These are phyloP conservation scores for Moesziomyces globuligerus DNA, from an alignment of 1,284 basidiomycete species.

Conservation along the genomic window DNA sequence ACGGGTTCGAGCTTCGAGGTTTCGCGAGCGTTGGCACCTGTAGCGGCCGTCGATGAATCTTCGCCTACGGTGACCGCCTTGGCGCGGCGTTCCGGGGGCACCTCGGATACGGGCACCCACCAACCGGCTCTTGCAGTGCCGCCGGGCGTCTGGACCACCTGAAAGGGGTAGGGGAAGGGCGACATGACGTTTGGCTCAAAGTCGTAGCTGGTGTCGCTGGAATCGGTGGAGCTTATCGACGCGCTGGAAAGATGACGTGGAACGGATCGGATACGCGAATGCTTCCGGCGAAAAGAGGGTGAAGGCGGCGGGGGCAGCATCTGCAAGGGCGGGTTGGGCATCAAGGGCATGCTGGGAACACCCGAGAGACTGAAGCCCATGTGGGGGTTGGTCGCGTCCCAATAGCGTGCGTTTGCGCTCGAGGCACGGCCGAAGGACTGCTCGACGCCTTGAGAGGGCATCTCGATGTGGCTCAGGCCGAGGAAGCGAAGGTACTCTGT, in stretches of 20 bases:
- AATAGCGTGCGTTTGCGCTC: conserved; percentile 12
- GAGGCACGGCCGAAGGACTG: conserved; percentile 38
- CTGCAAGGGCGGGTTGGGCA: conserved; percentile 55
- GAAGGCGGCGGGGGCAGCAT: conserved; percentile 58
- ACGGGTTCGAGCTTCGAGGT: conserved; percentile 11
- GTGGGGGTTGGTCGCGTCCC: conserved; percentile 37
- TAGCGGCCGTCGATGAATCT: conserved; percentile 1
- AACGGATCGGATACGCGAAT: conserved; percentile 6
- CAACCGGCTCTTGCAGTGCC: conserved; percentile 57
- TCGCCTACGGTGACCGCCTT: conserved; percentile 32
- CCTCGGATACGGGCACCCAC: conserved; percentile 56
- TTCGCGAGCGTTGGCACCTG: background rate
- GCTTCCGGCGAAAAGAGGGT: conserved; percentile 32
- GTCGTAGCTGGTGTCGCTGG: conserved; percentile 22
- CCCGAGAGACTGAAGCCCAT: conserved; percentile 54
- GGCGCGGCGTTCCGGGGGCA: conserved; percentile 35
- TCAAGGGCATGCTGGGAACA: conserved; percentile 59
- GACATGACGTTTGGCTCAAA: conserved; percentile 48
- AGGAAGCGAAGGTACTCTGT: conserved; percentile 44
- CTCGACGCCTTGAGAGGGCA: conserved; percentile 46
- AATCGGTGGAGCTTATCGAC: conserved; percentile 24
- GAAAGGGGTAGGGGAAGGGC: conserved; percentile 54
- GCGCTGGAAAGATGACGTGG: conserved; percentile 20
- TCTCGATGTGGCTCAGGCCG: conserved; percentile 48
- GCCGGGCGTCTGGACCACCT: conserved; percentile 58